phyloP scores from a whole-genome alignment of 2,329 filamentous ascomycete genomes.

The Cercospora canescens region DNA sequence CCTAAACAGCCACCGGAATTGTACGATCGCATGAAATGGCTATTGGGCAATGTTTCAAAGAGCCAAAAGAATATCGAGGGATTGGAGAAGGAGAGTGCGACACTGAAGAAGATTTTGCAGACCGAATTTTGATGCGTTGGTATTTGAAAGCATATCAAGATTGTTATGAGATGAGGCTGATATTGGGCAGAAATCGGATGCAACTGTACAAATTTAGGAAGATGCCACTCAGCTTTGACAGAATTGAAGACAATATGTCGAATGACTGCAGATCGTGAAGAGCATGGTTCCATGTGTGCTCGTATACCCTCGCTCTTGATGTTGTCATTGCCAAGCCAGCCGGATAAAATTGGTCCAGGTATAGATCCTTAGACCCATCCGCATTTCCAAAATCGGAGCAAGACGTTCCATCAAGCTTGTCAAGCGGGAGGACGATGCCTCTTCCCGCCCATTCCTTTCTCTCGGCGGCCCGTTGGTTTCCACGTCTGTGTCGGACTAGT shows the following conservation, averaged over 20 bases:
- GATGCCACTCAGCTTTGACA: conserved; percentile 5
- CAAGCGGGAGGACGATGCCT: not conserved
- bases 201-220: conserved; percentile 17
- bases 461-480: not conserved
- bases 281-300: not conserved
- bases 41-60: conserved; percentile 70
- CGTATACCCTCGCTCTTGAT: not conserved
- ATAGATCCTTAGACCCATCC: not conserved
- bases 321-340: not conserved
- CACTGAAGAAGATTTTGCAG: conserved; percentile 69
- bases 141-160: not conserved
- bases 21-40: conserved; percentile 65
- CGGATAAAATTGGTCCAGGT: not conserved
- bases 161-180: not conserved
- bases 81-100: conserved; percentile 71
- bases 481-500: not conserved
- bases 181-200: conserved; percentile 9
- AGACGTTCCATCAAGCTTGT: not conserved
- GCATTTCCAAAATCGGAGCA: not conserved
- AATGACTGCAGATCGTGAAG: not conserved
- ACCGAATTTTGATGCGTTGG: conserved; percentile 46
- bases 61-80: conserved; percentile 73
- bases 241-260: not conserved
- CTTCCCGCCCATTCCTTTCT: not conserved
- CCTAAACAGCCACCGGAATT: conserved; percentile 71